Base-by-base conservation (phyloP, 2,329 filamentous ascomycete genomes). In the Ceratocystis papillata region DNA sequence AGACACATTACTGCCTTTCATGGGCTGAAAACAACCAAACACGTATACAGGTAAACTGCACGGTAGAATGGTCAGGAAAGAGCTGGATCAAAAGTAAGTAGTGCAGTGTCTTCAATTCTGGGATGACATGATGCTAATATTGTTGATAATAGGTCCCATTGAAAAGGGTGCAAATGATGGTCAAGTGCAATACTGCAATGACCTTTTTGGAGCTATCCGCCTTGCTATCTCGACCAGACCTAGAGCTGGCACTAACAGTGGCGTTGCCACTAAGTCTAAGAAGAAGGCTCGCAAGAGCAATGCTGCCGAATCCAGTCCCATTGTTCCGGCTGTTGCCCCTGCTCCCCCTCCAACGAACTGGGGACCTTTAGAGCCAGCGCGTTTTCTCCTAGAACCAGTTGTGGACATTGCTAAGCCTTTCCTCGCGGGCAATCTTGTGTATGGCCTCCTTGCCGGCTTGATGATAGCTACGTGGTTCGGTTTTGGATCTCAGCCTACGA, bases 1-100 rank as follows among this genome's bases (percentile, higher is more conserved):
- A 96, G 76, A 99, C 94, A 2, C 89, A 88, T 71, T 99, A 97
- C 73, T 96, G 95, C 72, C 80, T 99, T 25, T 89, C 89, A 63
- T 99, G 94, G 94, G 91, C 87, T 3, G 86, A 94, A 63, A 87
- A 86, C 69, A 96, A 96, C 72, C 79, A 85, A 48, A 99, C 95
- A 0, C 83, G 91, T 33, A 78, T 99, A 37, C 85, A 94, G 69
- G 87, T 93, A 77, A 96, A 87, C 70, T 96, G 90, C 74, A 87
- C 86, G 1, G 89, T 96, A 55, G 95, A 99, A 73, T 99, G 95
- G 95, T 87, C 87, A 2, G 92, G 92, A 71, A 99, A 97, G 80
- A 96, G 92, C 78, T 99, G 94, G 94, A 78, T 99, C 59, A 96
- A 94, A 79, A 90, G 92, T 95, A 79, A 73, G 79, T 73, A 5